phyloP scores from a whole-genome alignment of 1,284 basidiomycete genomes.

The Ceratobasidium sp. region DNA sequence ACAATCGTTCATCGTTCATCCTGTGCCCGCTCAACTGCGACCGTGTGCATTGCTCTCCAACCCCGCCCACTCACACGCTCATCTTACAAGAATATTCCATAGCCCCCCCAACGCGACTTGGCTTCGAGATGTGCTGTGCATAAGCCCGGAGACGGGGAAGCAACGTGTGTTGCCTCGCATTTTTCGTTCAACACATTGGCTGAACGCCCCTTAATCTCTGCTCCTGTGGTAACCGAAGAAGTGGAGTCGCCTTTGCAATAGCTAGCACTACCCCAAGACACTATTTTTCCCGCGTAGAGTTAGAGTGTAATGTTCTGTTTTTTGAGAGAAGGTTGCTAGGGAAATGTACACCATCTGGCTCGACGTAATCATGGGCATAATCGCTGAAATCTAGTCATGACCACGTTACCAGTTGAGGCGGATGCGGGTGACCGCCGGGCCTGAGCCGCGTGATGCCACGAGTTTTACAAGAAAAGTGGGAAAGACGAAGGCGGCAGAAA shows the following conservation, averaged over 20 bases:
- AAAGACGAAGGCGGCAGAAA: too few species aligned
- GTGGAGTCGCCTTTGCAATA: background rate
- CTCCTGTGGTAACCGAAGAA: background rate
- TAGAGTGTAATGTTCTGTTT: too few species aligned
- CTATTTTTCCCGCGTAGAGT: too few species aligned
- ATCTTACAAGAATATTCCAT: slow-evolving; percentile 43
- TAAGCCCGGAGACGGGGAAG: slow-evolving; percentile 42
- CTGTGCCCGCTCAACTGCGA: slow-evolving; percentile 75
- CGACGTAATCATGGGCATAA: too few species aligned
- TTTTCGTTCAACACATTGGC: background rate
- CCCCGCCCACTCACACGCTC: background rate
- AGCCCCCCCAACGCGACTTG: slow-evolving; percentile 69
- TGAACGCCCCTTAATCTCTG: background rate
- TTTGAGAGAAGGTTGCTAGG: too few species aligned
- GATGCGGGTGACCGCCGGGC: too few species aligned
- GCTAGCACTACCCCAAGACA: too few species aligned
- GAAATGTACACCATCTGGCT: too few species aligned
- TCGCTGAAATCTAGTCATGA: too few species aligned
- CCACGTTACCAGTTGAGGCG: too few species aligned
- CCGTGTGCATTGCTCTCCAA: slow-evolving; percentile 56
- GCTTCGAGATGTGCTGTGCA: slow-evolving; percentile 54
- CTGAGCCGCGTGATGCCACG: too few species aligned
- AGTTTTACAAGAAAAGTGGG: too few species aligned
- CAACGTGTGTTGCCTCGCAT: slow-evolving; percentile 14
- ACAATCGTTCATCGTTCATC: slow-evolving; percentile 62